A percentile compares a stretch with the other conserved stretches of the same genome.
Conservation (phyloP, 306 rosid genomes). For the Abrus precatorius region DNA sequence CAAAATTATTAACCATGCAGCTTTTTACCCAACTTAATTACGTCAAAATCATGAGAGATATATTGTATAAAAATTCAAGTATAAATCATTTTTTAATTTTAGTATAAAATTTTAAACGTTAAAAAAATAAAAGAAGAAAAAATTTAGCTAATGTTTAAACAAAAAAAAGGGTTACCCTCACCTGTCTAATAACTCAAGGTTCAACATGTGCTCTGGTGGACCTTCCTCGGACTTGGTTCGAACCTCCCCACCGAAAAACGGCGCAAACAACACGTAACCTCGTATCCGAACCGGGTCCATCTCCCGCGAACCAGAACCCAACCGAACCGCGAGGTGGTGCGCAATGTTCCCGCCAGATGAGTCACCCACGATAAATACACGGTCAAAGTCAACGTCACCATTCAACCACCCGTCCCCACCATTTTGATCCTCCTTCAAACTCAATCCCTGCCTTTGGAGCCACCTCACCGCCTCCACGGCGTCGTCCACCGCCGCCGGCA, state of each 20-base stretch:
- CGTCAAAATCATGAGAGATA: too few relatives aligned
- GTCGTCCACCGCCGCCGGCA: slow-evolving; percentile 85
- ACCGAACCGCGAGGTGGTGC: slow-evolving; percentile 79
- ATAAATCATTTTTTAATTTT: too few relatives aligned
- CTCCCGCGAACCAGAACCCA: slow-evolving; percentile 45
- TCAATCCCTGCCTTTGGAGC: slow-evolving; percentile 62
- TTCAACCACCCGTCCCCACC: slow-evolving; percentile 69
- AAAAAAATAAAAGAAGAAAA: too few relatives aligned
- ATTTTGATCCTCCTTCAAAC: not conserved
- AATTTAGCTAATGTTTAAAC: too few relatives aligned
- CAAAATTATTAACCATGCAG: too few relatives aligned
- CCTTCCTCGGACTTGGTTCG: slow-evolving; percentile 91
- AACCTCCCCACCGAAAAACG: slow-evolving; percentile 88
- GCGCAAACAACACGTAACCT: slow-evolving; percentile 79
- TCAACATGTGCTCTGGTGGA: slow-evolving; percentile 60
- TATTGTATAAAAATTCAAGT: too few relatives aligned
- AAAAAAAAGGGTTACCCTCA: not conserved
- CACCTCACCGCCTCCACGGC: slow-evolving; percentile 74
- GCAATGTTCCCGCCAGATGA: slow-evolving; percentile 96
- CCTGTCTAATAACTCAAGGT: slow-evolving; percentile 86
- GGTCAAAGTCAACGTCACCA: slow-evolving; percentile 62
- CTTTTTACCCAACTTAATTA: too few relatives aligned
- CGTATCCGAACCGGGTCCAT: slow-evolving; percentile 64
- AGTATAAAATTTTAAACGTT: too few relatives aligned
- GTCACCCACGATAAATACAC: slow-evolving; percentile 79